Evolutionary conservation across 2,329 filamentous ascomycete genomes (phyloP), one percentile per base, ranked within the genome.

Genomic region (Beauveria sp.): DNA sequence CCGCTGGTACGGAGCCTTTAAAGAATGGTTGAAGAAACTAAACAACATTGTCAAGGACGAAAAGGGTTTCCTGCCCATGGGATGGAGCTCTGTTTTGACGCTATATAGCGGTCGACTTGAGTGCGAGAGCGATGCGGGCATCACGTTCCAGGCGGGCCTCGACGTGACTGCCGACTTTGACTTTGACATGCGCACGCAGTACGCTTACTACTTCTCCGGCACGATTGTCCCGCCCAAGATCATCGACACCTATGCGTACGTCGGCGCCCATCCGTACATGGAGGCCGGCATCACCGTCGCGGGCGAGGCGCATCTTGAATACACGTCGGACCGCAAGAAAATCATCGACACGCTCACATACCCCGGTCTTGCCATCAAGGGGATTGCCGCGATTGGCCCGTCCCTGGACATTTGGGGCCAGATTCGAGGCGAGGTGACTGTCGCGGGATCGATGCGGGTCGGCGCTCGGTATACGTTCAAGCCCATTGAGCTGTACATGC

Each of bases 1-100:
- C 28, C 62, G 62, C 26, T 67, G 66, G 65, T 67, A 31, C 24
- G 65, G 66, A 42, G 51, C 45, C 8, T 67, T 67, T 46, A 55
- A 43, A 8, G 52, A 63, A 0, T 67, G 65, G 65, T 46, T 67
- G 3, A 51, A 60, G 26, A 66, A 65, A 26, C 16, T 66, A 1
- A 68, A 61, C 4, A 65, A 48, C 9, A 61, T 67, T 20, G 34
- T 40, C 55, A 46, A 57, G 8, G 53, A 31, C 22, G 53, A 57
- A 38, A 63, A 62, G 14, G 65, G 65, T 14, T 57, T 52, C 14
- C 58, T 64, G 6, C 59, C 63, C 16, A 49, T 67, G 54, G 64
- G 49, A 18, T 64, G 34, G 45, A 45, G 50, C 28, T 43, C 62
- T 18, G 48, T 57, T 9, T 51, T 66, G 49, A 64, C 54, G 50